Base-by-base conservation (phyloP, 805 yeast genomes). In the Metschnikowia similis region DNA sequence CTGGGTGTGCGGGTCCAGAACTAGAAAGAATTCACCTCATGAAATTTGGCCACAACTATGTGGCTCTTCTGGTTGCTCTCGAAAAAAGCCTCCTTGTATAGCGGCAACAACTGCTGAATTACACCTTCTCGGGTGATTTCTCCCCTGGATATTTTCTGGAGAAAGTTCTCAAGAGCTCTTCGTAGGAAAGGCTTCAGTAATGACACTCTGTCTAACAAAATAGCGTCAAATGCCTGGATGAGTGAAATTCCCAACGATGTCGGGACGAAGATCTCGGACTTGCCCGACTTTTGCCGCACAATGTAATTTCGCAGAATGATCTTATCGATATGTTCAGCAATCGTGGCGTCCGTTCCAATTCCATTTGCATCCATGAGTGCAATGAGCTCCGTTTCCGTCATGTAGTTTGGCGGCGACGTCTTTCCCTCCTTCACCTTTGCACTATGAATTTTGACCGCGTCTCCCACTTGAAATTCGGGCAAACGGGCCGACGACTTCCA, bases 331-430 rank as follows among this genome's bases (percentile, higher is more conserved):
- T 94, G 99, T 39, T 94, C 99, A 0, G 98, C 99, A 67, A 94
- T 95, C 0, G 99, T 94, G 0, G 99, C 99, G 71, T 94, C 99
- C 0, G 99, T 94, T 2, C 99, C 99, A 41, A 94, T 94, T 0
- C 98, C 98, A 66, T 94, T 94, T 9, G 83, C 87, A 70, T 95
- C 98, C 99, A 94, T 94, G 42, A 94, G 70, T 8, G 89, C 85
- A 67, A 94, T 89, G 21, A 94, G 74, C 62, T 92, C 99, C 0
- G 96, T 77, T 65, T 94, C 99, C 0, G 98, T 92, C 75, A 94
- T 77, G 47, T 83, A 85, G 29, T 70, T 67, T 0, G 99, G 99
- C 0, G 97, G 83, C 0, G 84, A 62, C 0, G 99, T 94, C 48
- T 77, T 77, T 0, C 98, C 97, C 16, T 80, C 81, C 46, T 79